These are phyloP conservation scores for Phoma sp. DNA, from an alignment of 2,329 filamentous ascomycete species.

Conservation along the genomic window DNA sequence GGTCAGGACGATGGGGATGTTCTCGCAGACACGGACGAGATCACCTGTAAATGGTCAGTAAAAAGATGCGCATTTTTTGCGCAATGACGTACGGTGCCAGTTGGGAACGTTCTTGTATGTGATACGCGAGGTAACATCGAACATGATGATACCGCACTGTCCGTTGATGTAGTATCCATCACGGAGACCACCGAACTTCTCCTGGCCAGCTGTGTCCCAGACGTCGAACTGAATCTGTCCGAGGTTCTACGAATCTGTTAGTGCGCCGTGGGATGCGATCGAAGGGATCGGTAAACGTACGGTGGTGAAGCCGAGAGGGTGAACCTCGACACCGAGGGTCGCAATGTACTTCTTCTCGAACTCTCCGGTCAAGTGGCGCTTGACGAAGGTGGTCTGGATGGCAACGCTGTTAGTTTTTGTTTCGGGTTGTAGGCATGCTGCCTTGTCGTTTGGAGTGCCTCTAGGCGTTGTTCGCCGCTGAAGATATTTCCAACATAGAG, in stretches of 20 bases:
- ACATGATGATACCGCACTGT: slow-evolving; percentile 99
- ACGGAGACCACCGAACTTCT: slow-evolving; percentile 99
- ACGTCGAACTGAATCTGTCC: slow-evolving; percentile 98
- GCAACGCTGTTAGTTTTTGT: slow-evolving; percentile 31
- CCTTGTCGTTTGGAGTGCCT: slow-evolving; percentile 9
- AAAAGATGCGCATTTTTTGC: background rate
- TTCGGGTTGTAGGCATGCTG: background rate
- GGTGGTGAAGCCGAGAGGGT: slow-evolving; percentile 96
- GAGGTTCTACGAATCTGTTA: slow-evolving; percentile 70
- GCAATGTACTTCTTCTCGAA: slow-evolving; percentile 99
- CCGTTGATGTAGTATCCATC: slow-evolving; percentile 99
- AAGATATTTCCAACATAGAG: background rate
- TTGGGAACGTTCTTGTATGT: slow-evolving; percentile 99
- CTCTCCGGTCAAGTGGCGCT: slow-evolving; percentile 99
- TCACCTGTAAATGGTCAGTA: slow-evolving; percentile 69
- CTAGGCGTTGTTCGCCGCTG: slow-evolving; percentile 2
- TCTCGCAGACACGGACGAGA: slow-evolving; percentile 98
- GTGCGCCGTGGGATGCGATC: slow-evolving; percentile 22
- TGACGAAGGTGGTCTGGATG: slow-evolving; percentile 96
- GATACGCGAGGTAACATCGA: slow-evolving; percentile 98
- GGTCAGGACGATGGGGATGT: slow-evolving; percentile 96
- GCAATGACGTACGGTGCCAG: slow-evolving; percentile 88
- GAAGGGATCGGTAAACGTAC: slow-evolving; percentile 65
- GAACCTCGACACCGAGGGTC: slow-evolving; percentile 98
- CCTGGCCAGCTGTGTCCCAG: slow-evolving; percentile 98